Evolutionary conservation across 2,329 filamentous ascomycete genomes (phyloP).

Genomic region (Aaosphaeria pasadenensis): DNA sequence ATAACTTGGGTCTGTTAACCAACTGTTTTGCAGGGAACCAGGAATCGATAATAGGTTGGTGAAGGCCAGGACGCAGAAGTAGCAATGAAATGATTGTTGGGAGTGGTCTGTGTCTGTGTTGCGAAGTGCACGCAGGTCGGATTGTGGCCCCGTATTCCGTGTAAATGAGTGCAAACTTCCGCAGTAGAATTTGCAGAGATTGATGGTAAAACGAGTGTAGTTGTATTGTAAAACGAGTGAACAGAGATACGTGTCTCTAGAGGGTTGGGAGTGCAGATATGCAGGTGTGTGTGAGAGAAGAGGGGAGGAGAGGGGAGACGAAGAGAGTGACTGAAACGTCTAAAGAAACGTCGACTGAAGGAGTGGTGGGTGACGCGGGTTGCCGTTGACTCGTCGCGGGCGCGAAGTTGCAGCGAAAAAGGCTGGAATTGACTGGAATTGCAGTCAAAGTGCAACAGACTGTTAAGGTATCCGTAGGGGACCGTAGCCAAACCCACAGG

Average conservation of each 20-base stretch:
- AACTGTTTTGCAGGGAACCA: constrained; percentile 1
- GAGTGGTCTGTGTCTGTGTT: no score
- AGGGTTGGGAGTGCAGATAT: constrained; percentile 15
- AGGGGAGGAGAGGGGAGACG: constrained; percentile 10
- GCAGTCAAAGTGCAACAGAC: no score
- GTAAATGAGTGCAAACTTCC: not conserved
- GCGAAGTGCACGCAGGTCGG: no score
- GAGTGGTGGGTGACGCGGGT: constrained; percentile 20
- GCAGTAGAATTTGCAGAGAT: constrained; percentile 1
- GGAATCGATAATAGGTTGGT: not conserved
- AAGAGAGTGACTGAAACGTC: constrained; percentile 27
- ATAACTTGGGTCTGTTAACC: no score
- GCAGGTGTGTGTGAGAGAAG: constrained; percentile 15
- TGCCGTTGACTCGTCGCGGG: constrained; percentile 21
- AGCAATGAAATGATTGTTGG: no score
- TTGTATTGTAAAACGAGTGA: constrained; percentile 34
- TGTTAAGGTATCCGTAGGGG: not conserved
- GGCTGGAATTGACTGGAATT: constrained; percentile 5
- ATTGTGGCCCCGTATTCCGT: no score
- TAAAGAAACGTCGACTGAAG: constrained; percentile 25
- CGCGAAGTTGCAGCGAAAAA: constrained; percentile 11
- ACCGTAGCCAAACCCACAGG: constrained; percentile 14
- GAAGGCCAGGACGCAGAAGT: no score
- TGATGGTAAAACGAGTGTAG: constrained; percentile 25
- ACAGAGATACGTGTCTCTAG: constrained; percentile 27